These are phyloP conservation scores for Penicillium crustosum DNA, from an alignment of 2,329 filamentous ascomycete genomes.

Conservation along the genomic window DNA sequence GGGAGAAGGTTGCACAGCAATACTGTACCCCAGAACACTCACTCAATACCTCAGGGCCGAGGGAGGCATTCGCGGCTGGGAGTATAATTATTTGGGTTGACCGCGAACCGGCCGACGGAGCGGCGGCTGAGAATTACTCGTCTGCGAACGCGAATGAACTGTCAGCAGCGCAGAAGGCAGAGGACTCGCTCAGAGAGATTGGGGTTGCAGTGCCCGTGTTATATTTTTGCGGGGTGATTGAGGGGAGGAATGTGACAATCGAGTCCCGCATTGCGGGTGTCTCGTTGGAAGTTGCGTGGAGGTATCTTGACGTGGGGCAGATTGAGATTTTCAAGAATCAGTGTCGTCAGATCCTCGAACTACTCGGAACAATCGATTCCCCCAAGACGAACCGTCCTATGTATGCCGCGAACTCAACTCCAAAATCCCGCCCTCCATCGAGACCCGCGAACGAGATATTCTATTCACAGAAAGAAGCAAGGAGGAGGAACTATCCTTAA, in stretches of 20 bases:
- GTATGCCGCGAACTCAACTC: constrained; percentile 36
- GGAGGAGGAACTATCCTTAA: constrained; percentile 31
- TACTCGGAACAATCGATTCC: constrained; percentile 28
- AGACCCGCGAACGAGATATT: constrained; percentile 33
- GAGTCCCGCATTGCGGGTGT: constrained; percentile 44
- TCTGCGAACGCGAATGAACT: constrained; percentile 41
- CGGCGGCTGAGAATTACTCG: constrained; percentile 33
- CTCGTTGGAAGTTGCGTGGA: constrained; percentile 42
- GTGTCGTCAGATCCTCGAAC: constrained; percentile 36
- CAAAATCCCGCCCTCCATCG: constrained; percentile 25
- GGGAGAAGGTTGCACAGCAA: constrained; percentile 36
- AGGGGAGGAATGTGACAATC: constrained; percentile 41
- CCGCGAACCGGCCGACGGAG: constrained; percentile 25
- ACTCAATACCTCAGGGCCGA: constrained; percentile 30
- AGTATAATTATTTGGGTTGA: constrained; percentile 42
- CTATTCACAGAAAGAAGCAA: constrained; percentile 31
- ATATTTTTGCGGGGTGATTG: constrained; percentile 40
- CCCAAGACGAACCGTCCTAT: constrained; percentile 35
- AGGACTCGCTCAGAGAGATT: constrained; percentile 34
- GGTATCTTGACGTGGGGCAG: constrained; percentile 35
- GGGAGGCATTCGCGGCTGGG: constrained; percentile 38
- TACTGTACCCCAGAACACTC: constrained; percentile 35
- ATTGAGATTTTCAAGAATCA: constrained; percentile 38
- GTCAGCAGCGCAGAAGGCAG: constrained; percentile 36
- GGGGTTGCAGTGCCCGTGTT: constrained; percentile 37